Conservation (phyloP, 2,329 filamentous ascomycete genomes). For the Aspergillus piperis region DNA sequence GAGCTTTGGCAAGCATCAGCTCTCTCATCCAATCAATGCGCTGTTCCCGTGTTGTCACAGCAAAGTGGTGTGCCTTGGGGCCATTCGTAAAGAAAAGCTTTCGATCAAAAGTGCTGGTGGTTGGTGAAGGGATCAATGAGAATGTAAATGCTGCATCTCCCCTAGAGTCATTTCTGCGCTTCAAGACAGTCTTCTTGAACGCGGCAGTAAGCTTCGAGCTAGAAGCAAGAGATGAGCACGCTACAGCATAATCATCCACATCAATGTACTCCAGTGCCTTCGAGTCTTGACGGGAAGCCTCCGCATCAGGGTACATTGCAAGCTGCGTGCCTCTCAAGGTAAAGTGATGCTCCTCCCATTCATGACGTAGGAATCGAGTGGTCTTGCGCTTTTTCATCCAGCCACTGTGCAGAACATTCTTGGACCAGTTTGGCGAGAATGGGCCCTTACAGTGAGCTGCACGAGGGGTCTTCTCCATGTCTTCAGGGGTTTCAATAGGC, state of each 20-base stretch:
- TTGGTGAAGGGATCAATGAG: constrained; percentile 45
- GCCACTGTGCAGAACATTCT: constrained; percentile 54
- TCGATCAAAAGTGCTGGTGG: constrained; percentile 47
- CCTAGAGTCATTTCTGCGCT: constrained; percentile 41
- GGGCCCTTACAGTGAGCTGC: constrained; percentile 19
- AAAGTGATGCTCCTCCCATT: constrained; percentile 90
- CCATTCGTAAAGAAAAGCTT: constrained; percentile 48
- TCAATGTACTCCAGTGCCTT: constrained; percentile 78
- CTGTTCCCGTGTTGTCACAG: constrained; percentile 82
- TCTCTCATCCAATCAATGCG: constrained; percentile 80
- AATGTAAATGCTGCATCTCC: constrained; percentile 44
- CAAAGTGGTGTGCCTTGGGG: constrained; percentile 90
- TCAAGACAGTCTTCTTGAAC: constrained; percentile 63
- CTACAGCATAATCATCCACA: too few relatives aligned
- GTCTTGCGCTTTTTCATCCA: constrained; percentile 57
- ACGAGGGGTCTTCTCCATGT: constrained; percentile 26
- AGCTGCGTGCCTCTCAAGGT: constrained; percentile 74
- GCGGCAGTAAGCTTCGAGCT: constrained; percentile 81
- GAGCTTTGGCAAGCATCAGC: constrained; percentile 49
- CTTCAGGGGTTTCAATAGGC: constrained; percentile 37
- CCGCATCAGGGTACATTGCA: constrained; percentile 31
- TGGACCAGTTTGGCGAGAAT: constrained; percentile 17
- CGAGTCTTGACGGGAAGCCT: constrained; percentile 21
- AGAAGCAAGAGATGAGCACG: constrained; percentile 71
- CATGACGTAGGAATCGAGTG: constrained; percentile 81